phyloP scores from a whole-genome alignment of 441 rosid genomes.

The Melianthus villosus region DNA sequence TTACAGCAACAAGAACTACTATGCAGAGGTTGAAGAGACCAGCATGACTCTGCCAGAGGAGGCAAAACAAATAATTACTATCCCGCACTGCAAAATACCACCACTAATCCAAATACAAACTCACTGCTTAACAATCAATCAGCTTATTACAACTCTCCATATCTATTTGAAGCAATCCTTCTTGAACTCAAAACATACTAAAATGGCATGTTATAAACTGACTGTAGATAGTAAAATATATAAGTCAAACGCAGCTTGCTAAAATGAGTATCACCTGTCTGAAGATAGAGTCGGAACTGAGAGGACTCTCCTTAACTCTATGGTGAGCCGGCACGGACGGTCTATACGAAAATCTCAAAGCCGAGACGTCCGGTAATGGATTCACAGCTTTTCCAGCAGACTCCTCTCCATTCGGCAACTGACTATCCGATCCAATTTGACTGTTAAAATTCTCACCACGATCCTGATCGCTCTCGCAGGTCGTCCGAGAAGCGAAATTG shows the following conservation, averaged over 20 bases:
- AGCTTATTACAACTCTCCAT: too few species aligned
- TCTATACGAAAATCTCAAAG: conserved; percentile 35
- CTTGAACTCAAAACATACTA: background rate
- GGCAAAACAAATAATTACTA: background rate
- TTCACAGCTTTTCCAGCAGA: too few species aligned
- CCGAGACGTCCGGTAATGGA: too few species aligned
- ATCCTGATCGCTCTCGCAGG: too few species aligned
- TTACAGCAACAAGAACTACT: conserved; percentile 91
- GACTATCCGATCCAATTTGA: too few species aligned
- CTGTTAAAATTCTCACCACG: too few species aligned
- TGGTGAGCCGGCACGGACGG: conserved; percentile 83
- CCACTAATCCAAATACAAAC: too few species aligned
- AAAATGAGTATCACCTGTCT: conserved; percentile 32
- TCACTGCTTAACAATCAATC: too few species aligned
- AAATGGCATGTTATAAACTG: background rate
- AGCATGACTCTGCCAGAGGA: conserved; percentile 76
- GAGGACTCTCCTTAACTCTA: conserved; percentile 69
- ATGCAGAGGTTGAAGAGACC: conserved; percentile 93
- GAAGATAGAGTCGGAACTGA: conserved; percentile 84
- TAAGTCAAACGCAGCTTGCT: background rate
- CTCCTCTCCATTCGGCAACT: too few species aligned
- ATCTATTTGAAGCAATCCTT: background rate
- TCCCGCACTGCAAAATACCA: background rate
- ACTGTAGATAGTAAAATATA: background rate
- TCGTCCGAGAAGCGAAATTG: too few species aligned